phyloP scores from a whole-genome alignment of 805 yeast genomes.

The Isabelozyma heimii region DNA sequence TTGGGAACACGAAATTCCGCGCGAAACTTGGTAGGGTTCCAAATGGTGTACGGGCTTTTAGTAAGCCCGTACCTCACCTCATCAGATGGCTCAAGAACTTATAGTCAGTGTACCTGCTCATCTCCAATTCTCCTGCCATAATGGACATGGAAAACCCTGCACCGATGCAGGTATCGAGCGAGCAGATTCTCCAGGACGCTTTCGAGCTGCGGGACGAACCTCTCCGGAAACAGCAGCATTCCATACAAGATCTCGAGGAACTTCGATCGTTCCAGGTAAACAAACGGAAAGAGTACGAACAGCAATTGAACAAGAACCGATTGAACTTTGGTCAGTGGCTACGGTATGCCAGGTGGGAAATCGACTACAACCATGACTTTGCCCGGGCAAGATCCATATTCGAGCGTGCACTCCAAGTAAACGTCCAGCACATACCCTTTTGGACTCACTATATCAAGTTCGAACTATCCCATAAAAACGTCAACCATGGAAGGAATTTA shows the following conservation, averaged over 20 bases:
- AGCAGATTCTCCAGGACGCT: slow-evolving; percentile 36
- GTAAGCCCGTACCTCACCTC: too few species aligned
- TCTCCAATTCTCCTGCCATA: neutral
- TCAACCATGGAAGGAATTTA: slow-evolving; percentile 86
- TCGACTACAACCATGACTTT: slow-evolving; percentile 69
- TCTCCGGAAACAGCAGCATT: slow-evolving; percentile 27
- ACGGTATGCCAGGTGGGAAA: slow-evolving; percentile 86
- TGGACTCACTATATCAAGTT: slow-evolving; percentile 83
- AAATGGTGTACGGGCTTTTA: too few species aligned
- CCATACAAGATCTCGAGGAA: slow-evolving; percentile 74
- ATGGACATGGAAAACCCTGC: neutral
- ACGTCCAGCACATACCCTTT: slow-evolving; percentile 70
- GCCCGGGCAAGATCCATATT: slow-evolving; percentile 80
- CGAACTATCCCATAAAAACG: slow-evolving; percentile 68
- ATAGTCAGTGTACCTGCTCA: neutral
- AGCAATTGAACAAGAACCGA: slow-evolving; percentile 81
- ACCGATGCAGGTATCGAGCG: slow-evolving; percentile 30
- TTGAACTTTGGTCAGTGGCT: slow-evolving; percentile 86
- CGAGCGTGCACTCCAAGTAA: slow-evolving; percentile 82
- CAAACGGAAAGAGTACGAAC: slow-evolving; percentile 79
- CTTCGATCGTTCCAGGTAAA: slow-evolving; percentile 70
- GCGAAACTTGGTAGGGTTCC: too few species aligned
- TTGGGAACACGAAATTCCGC: too few species aligned
- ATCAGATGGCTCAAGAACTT: too few species aligned
- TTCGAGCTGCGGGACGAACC: slow-evolving; percentile 20